Percentiles rank a stretch among this genome's conserved stretches.
These are phyloP conservation scores for Podospora pseudocomata DNA, from an alignment of 495 filamentous ascomycete genomes.

Conservation along the genomic window DNA sequence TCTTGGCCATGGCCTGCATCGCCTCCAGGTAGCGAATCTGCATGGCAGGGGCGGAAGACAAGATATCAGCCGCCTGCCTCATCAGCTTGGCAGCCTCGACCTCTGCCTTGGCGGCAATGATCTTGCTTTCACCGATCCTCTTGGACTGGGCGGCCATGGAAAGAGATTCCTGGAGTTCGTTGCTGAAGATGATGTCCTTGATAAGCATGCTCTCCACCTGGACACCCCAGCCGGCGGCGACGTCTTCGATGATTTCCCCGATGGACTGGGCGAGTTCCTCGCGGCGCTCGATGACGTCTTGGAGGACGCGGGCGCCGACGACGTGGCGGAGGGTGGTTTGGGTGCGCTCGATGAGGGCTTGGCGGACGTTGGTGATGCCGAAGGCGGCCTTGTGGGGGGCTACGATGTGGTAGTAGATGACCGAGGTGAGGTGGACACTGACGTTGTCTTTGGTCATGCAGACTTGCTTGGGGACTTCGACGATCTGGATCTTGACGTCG, in stretches of 20 bases:
- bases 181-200: conserved; percentile 98
- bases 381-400: conserved; percentile 97
- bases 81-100: conserved; percentile 97
- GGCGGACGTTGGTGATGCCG: conserved; percentile 89
- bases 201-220: conserved; percentile 97
- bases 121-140: conserved; percentile 96
- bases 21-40: conserved; percentile 98
- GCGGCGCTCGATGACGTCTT: conserved; percentile 98
- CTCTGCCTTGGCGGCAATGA: conserved; percentile 94
- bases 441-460: conserved; percentile 99
- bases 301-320: conserved; percentile 90
- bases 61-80: conserved; percentile 95
- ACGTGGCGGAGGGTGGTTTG: conserved; percentile 98
- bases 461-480: conserved; percentile 90
- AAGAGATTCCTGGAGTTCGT: conserved; percentile 93
- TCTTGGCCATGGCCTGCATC: conserved; percentile 99
- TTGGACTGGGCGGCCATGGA: conserved; percentile 99
- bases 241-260: conserved; percentile 95
- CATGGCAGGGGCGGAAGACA: conserved; percentile 92
- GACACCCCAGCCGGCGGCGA: conserved; percentile 90
- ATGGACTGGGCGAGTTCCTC: conserved; percentile 95
- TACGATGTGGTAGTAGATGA: conserved; percentile 98
- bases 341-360: conserved; percentile 94
- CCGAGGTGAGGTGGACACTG: conserved; percentile 84
- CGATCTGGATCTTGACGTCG: conserved; percentile 99